These are phyloP conservation scores for Solanum sitiens DNA, from an alignment of 257 asterid genomes.

Conservation along the genomic window DNA sequence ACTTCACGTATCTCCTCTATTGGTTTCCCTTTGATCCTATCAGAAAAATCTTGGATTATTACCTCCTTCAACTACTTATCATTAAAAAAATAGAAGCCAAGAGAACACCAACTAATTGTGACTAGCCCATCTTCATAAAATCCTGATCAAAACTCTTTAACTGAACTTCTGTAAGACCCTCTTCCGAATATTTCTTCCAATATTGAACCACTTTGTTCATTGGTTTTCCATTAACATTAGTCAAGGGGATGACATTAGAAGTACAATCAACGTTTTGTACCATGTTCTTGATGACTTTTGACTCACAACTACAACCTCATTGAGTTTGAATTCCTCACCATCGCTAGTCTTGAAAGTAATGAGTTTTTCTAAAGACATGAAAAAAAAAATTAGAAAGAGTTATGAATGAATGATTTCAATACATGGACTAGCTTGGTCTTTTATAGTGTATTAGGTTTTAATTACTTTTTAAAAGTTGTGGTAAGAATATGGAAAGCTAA, in stretches of 20 bases:
- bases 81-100: background rate
- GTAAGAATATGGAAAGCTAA: too few relatives aligned
- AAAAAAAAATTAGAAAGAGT: background rate
- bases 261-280: background rate
- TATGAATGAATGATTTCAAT: background rate
- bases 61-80: background rate
- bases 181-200: background rate
- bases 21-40: too few relatives aligned
- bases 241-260: background rate
- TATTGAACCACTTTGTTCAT: background rate
- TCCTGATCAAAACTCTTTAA: background rate
- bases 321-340: background rate
- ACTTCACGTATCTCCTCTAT: background rate
- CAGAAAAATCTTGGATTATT: background rate
- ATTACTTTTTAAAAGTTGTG: too few relatives aligned
- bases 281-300: background rate
- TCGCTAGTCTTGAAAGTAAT: background rate
- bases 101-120: background rate
- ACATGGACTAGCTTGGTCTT: background rate
- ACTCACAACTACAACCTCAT: background rate
- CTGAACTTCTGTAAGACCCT: background rate
- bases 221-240: background rate
- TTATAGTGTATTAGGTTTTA: background rate
- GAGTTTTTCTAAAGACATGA: background rate
- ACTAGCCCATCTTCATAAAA: background rate